Evolutionary conservation across 2,329 filamentous ascomycete genomes (phyloP), one percentile per base, ranked within the genome.

Genomic region (Dendrostoma leiphaemia): DNA sequence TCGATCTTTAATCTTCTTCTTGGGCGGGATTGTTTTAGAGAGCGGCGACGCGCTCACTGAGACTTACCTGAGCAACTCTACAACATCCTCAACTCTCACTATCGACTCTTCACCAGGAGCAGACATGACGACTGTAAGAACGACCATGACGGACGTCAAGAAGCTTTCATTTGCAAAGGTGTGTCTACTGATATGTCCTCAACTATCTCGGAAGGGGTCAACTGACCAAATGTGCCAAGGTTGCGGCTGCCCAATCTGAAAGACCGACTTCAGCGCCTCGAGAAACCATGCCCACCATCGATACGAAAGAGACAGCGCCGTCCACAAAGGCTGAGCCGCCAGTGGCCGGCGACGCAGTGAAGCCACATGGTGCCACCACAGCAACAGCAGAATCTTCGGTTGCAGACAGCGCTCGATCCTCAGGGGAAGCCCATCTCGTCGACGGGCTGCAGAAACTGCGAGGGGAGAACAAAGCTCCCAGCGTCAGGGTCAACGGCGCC

Each of bases 111-210:
- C 26, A 26, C 41, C 61, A 59, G 54, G 56, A 57, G 51, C 56
- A 52, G 64, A 60, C 60, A 82, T 82, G 78, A 74, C 78, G 58
- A 72, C 76, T 44, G 67, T 74, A 52, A 72, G 74, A 54, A 65
- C 67, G 64, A 69, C 76, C 62, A 69, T 74, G 62, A 65, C 75
- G 59, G 78, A 80, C 61, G 60, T 73, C 52, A 73, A 74, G 50
- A 84, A 83, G 71, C 80, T 86, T 63, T 90, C 88, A 40, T 91
- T 91, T 77, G 88, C 88, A 71, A 91, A 89, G 81, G 88, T 90
- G 74, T 55, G 76, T 63, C 57, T 35, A 31, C 47, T 32, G 17
- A 43, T 41, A 15, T 43, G 12, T 28, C 9, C 10, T 26, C 31
- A 10, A 13, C 12, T 44, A 37, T 48, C 6, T 38, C 3, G 19